Evolutionary conservation across 2,329 filamentous ascomycete species (phyloP), one percentile per base, ranked within the genome.

Genomic region (Aspergillus japonicus): DNA sequence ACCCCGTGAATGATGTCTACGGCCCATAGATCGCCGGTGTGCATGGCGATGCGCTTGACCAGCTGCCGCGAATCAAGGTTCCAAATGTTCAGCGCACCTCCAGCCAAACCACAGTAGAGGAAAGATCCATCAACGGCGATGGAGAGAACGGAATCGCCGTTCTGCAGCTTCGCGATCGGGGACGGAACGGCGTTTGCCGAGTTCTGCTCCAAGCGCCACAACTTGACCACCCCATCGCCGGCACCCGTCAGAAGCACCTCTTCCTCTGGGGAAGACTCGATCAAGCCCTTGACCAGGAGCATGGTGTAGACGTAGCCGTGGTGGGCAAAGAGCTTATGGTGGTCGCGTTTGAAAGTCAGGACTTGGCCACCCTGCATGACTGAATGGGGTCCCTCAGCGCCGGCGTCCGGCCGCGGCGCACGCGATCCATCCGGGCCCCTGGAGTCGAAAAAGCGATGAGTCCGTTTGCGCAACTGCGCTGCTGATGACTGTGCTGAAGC

Each of bases 281-380:
- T 83, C 6, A 91, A 82, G 0, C 90, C 91, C 62, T 85, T 87
- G 0, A 91, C 88, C 60, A 99, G 82, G 5, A 96, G 82, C 94
- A 98, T 98, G 75, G 92, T 96, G 75, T 97, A 97, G 0, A 99
- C 88, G 73, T 97, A 98, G 49, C 96, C 95, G 74, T 89, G 94
- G 74, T 99, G 95, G 1, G 95, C 92, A 77, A 96, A 99, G 68
- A 95, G 90, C 59, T 84, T 85, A 59, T 96, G 90, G 58, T 93
- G 89, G 23, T 90, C 85, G 53, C 87, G 86, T 69, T 91, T 89
- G 60, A 97, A 92, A 72, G 96, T 92, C 5, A 98, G 79, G 1
- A 89, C 83, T 35, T 87, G 83, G 1, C 87, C 87, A 48, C 86
- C 86, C 47, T 80, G 77, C 2, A 80, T 81, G 64, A 83, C 77